These are phyloP conservation scores for Groenewaldozyma auringiensis DNA, from an alignment of 1,139 yeast genomes.

Conservation along the genomic window DNA sequence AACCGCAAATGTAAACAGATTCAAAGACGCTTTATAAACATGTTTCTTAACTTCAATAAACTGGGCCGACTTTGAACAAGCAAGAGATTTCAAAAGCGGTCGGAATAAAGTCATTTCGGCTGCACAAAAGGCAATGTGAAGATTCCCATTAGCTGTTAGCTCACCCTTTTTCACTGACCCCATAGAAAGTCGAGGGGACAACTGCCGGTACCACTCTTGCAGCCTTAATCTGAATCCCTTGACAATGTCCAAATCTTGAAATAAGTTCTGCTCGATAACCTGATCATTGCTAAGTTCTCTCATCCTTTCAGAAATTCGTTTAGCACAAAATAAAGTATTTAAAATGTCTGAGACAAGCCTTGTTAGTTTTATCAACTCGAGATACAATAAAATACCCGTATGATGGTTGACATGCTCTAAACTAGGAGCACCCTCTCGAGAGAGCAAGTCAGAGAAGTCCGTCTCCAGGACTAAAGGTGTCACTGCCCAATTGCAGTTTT, in stretches of 20 bases:
- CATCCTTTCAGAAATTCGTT: conserved; percentile 13
- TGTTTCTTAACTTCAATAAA: conserved; percentile 17
- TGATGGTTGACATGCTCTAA: conserved; percentile 62
- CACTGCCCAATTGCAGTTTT: conserved; percentile 22
- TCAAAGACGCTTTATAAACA: conserved; percentile 46
- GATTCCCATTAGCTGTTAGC: conserved; percentile 58
- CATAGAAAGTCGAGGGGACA: conserved; percentile 63
- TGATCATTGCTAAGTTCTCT: neutral
- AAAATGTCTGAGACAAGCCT: conserved; percentile 63
- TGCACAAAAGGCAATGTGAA: conserved; percentile 73
- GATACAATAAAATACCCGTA: conserved; percentile 60
- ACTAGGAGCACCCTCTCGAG: conserved; percentile 25
- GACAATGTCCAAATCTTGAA: conserved; percentile 50
- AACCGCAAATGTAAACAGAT: conserved; percentile 72
- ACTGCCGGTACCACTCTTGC: conserved; percentile 69
- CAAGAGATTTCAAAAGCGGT: conserved; percentile 15
- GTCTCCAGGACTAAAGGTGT: conserved; percentile 32
- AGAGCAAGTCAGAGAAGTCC: conserved; percentile 15
- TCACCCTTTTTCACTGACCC: conserved; percentile 47
- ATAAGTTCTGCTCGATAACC: conserved; percentile 15
- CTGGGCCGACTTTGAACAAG: conserved; percentile 36
- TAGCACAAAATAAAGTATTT: conserved; percentile 58
- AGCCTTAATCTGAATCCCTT: conserved; percentile 68
- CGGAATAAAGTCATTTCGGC: conserved; percentile 73
- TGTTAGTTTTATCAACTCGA: conserved; percentile 55